Percentiles rank a stretch among this genome's conserved stretches.
These are phyloP conservation scores for Meyerozyma athensensis DNA, from an alignment of 1,139 yeast species.

Conservation along the genomic window DNA sequence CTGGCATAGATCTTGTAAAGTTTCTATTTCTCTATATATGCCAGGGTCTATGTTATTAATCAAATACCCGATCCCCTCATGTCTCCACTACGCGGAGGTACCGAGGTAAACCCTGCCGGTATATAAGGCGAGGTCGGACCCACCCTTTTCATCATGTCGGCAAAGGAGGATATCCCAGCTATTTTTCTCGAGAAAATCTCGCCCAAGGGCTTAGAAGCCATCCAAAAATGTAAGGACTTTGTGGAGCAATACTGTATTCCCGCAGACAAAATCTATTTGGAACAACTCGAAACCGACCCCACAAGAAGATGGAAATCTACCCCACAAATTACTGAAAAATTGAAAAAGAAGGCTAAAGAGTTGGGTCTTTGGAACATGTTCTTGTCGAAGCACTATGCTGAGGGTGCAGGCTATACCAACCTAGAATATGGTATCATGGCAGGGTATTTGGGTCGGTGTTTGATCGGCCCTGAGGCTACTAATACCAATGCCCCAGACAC, in stretches of 20 bases:
- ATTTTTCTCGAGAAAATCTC: conserved; percentile 41
- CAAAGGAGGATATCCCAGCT: conserved; percentile 42
- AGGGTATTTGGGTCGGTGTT: conserved; percentile 56
- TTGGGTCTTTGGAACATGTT: conserved; percentile 66
- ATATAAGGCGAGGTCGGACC: not conserved
- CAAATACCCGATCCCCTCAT: not conserved
- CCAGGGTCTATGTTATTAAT: no score
- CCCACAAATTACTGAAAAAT: conserved; percentile 49
- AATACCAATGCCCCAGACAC: conserved; percentile 69
- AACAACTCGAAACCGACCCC: conserved; percentile 38
- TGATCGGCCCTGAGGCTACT: conserved; percentile 58
- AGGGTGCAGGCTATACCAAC: conserved; percentile 63
- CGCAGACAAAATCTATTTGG: conserved; percentile 43
- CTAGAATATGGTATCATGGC: conserved; percentile 72
- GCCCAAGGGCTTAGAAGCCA: conserved; percentile 48
- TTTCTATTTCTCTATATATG: no score
- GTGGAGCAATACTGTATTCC: conserved; percentile 60
- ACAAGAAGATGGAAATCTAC: conserved; percentile 43
- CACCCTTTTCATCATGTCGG: conserved; percentile 20
- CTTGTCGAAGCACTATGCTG: conserved; percentile 50
- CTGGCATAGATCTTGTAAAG: no score
- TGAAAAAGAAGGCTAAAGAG: conserved; percentile 52
- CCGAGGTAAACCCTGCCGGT: not conserved
- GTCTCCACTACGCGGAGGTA: no score
- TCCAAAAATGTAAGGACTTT: conserved; percentile 46